Percentiles rank a stretch among this genome's conserved stretches.
These are phyloP conservation scores for Onygena corvina DNA, from an alignment of 2,329 filamentous ascomycete genomes.

Conservation along the genomic window DNA sequence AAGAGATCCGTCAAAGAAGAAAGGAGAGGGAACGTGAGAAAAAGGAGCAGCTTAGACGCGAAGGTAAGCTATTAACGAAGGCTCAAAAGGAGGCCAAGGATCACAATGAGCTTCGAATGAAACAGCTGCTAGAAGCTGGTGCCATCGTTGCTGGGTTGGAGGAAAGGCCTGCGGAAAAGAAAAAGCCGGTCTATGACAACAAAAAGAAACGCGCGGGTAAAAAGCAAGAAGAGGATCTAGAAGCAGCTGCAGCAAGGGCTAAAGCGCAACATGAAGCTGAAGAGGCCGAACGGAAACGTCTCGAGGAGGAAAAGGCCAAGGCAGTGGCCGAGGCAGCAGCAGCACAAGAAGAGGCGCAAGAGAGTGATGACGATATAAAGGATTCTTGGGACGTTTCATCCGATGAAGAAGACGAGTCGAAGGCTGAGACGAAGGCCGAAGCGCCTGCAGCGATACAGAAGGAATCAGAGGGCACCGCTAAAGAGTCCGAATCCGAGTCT, in stretches of 20 bases:
- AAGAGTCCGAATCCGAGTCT: slow-evolving; percentile 41
- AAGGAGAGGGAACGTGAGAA: slow-evolving; percentile 41
- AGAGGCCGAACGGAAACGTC: slow-evolving; percentile 46
- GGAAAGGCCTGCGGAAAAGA: slow-evolving; percentile 50
- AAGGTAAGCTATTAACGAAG: slow-evolving; percentile 40
- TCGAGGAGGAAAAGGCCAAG: slow-evolving; percentile 60
- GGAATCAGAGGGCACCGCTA: slow-evolving; percentile 23
- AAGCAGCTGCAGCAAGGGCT: slow-evolving; percentile 38
- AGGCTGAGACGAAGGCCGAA: slow-evolving; percentile 35
- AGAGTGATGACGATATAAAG: slow-evolving; percentile 59
- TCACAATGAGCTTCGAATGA: slow-evolving; percentile 37
- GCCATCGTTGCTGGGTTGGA: slow-evolving; percentile 35
- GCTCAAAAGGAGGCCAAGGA: slow-evolving; percentile 38
- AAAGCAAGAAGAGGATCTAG: slow-evolving; percentile 46
- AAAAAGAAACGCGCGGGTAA: slow-evolving; percentile 59
- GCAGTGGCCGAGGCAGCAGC: slow-evolving; percentile 51
- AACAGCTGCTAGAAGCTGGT: slow-evolving; percentile 39
- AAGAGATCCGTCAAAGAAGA: slow-evolving; percentile 35
- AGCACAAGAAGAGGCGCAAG: slow-evolving; percentile 80
- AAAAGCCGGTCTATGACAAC: slow-evolving; percentile 62
- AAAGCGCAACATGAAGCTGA: slow-evolving; percentile 37
- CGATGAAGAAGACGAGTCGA: slow-evolving; percentile 55
- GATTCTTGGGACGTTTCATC: slow-evolving; percentile 76
- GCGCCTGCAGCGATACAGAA: slow-evolving; percentile 21
- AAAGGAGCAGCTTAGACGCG: slow-evolving; percentile 38